Evolutionary conservation across 768 basidiomycete species (phyloP).

Genomic region (Trametes gibbosa): DNA sequence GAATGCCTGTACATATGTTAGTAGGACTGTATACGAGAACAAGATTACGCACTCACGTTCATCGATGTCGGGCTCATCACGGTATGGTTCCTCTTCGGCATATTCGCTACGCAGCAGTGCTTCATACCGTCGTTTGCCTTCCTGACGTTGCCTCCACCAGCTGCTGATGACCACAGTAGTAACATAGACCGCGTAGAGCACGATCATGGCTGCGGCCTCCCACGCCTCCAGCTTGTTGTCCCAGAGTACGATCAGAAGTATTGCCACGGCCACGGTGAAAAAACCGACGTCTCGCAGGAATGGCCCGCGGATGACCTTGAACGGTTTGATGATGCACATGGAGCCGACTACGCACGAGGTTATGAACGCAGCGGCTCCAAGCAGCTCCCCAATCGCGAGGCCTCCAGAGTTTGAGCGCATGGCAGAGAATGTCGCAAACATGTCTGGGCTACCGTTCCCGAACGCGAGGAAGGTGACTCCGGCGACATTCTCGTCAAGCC

Average conservation of each 20-base stretch:
- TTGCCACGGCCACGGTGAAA: slow-evolving; percentile 78
- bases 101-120: slow-evolving; percentile 59
- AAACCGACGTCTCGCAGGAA: slow-evolving; percentile 95
- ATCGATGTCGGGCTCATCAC: slow-evolving; percentile 56
- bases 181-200: slow-evolving; percentile 77
- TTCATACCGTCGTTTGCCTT: slow-evolving; percentile 46
- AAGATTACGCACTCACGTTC: slow-evolving; percentile 44
- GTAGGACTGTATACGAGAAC: no score
- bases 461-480: slow-evolving; percentile 97
- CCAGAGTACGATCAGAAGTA: slow-evolving; percentile 73
- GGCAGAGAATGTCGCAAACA: slow-evolving; percentile 94
- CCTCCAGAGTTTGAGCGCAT: slow-evolving; percentile 83
- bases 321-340: slow-evolving; percentile 97
- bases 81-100: slow-evolving; percentile 45
- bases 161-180: slow-evolving; percentile 67
- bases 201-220: slow-evolving; percentile 74
- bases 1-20: not conserved
- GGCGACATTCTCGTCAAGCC: slow-evolving; percentile 89
- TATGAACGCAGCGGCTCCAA: slow-evolving; percentile 96
- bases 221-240: slow-evolving; percentile 69
- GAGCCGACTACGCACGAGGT: slow-evolving; percentile 94
- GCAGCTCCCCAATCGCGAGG: slow-evolving; percentile 89
- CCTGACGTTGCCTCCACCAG: slow-evolving; percentile 68
- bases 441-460: slow-evolving; percentile 95
- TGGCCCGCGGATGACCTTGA: slow-evolving; percentile 72